Evolutionary conservation across 345 rosid species (phyloP), one percentile per base, ranked within the genome.

Genomic region (Psidium guajava): DNA sequence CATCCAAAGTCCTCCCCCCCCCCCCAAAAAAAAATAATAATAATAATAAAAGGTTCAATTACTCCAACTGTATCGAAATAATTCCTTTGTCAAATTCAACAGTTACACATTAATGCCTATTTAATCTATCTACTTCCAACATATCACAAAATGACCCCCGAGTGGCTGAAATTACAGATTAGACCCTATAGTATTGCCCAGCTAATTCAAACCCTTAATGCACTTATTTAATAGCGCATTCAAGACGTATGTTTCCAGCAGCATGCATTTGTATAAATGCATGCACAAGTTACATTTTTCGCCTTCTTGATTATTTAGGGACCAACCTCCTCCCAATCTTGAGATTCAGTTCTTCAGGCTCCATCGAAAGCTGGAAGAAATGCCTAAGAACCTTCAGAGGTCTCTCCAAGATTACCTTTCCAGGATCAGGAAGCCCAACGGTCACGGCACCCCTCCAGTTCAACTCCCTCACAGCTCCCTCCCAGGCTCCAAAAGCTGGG

Each of bases 361-460:
- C 27, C 6, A 27, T 8, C 47, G 27, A 44, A 15, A 13, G 28
- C 28, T 2, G n/a, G 40, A 36, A 42, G 21, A 74, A 82, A 96
- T 96, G 99, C 91, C 96, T 25, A 94, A 87, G 75, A 94, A 89
- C 3, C 89, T 96, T 57, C 96, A 89, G 81, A 94, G 91, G 84
- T 91, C 95, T 82, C 92, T 96, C 82, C 91, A 88, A 15, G 89
- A 89, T 52, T 95, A 89, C 87, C 88, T 97, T 49, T 89, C 93
- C 83, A 97, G 92, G 90, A 88, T 97, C 85, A 97, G 91, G 91
- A 87, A 82, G 82, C 87, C 91, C 59, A 4, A 16, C 15, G 22
- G 77, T 24, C 1, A 69, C 15, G 22, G 44, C 47, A 32, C 77
- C 0, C 77, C 77, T 32, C 42, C 77, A 0, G 28, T 32, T 88